Base-by-base conservation (phyloP, 306 rosid species). In the Ammopiptanthus mongolicus region DNA sequence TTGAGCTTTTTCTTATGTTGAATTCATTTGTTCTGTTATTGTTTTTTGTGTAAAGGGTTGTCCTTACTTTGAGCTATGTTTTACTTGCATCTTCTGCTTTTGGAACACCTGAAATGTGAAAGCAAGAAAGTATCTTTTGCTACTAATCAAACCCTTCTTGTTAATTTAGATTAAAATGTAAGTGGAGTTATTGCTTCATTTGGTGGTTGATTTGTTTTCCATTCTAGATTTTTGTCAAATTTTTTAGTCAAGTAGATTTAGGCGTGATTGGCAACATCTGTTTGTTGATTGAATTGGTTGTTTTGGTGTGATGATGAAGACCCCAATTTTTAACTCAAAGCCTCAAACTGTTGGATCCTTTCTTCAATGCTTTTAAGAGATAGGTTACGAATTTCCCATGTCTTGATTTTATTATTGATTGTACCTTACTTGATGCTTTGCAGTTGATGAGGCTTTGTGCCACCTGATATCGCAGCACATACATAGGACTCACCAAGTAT, bases 31-130 rank as follows among this genome's bases (percentile, higher is more conserved):
- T 44, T 76, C 6, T 37, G 11, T 63, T 36, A 21, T 37, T 65
- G 55, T 34, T 33, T 59, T 78, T 73, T 67, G 47, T 52, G 42
- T 59, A 47, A 66, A 52, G 74, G 86, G 69, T 28, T 37, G 19
- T 60, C 5, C 10, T 42, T 52, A 50, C 28, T 57, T 62, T 53
- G 65, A 33, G 42, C 7, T 82, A 4, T 60, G 60, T 61, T 61
- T 57, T 70, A 6, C 9, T 36, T 77, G 51, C 5, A 41, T 36
- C 14, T 31, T 81, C 39, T 61, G 52, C 18, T 55, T 73, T 60
- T 46, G 55, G 67, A 58, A 65, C 17, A 57, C 9, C 52, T 51
- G 67, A 25, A 25, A 14, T 73, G 52, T 66, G 23, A 29, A 75
- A 68, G 58, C 17, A 61, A 68, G 31, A 34, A 52, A 48, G 23